Evolutionary conservation across 2,329 filamentous ascomycete genomes (phyloP).

Genomic region (Colletotrichum cordylinicola): DNA sequence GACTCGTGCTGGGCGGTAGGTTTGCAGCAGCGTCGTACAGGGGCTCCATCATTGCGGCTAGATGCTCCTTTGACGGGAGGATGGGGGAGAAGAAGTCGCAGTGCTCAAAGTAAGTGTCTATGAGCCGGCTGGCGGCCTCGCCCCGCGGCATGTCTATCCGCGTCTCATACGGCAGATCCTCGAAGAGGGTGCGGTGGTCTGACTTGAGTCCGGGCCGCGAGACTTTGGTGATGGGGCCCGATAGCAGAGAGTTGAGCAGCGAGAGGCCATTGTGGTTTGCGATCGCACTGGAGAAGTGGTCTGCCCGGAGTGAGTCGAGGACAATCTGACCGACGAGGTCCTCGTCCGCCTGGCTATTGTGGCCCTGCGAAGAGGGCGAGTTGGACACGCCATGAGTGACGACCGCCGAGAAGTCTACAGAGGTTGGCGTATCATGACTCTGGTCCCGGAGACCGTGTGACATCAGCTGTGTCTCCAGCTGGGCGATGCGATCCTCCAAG

Average conservation of each 20-base stretch:
- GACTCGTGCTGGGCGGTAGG: background rate
- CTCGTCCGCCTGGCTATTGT: background rate
- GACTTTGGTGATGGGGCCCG: constrained; percentile 2
- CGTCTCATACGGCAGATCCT: constrained; percentile 17
- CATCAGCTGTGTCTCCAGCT: constrained; percentile 25
- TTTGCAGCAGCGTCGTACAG: constrained; percentile 4
- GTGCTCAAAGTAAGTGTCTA: constrained; percentile 32
- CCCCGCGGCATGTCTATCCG: constrained; percentile 9
- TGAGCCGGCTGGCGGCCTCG: constrained; percentile 11
- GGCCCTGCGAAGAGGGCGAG: background rate
- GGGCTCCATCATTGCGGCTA: background rate
- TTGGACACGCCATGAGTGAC: background rate
- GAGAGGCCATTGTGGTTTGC: background rate
- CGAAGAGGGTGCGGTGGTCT: constrained; percentile 18
- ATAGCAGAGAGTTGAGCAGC: constrained; percentile 4
- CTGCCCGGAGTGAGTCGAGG: background rate
- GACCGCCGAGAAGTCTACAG: background rate
- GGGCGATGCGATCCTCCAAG: constrained; percentile 29
- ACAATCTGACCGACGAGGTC: background rate
- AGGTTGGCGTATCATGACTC: background rate
- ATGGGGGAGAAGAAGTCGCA: constrained; percentile 32
- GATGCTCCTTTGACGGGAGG: constrained; percentile 21
- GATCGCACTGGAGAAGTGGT: background rate
- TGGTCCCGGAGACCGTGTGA: background rate
- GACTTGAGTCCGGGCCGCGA: background rate